Evolutionary conservation across 768 basidiomycete species (phyloP).

Genomic region (Butyriboletus loyo): DNA sequence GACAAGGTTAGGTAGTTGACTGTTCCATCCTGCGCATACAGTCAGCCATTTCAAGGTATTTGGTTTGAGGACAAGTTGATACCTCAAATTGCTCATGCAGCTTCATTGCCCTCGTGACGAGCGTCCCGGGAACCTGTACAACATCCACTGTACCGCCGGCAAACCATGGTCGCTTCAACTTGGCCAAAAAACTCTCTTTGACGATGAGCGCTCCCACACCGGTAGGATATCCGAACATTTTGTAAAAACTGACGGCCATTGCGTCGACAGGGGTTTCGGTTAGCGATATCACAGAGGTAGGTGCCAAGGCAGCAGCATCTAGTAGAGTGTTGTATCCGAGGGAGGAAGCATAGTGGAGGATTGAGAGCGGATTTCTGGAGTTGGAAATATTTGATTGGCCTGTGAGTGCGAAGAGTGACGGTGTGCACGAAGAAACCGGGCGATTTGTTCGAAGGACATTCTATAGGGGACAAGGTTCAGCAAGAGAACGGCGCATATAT

Average conservation of each 20-base stretch:
- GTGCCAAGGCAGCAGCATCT: slow-evolving; percentile 79
- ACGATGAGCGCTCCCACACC: slow-evolving; percentile 79
- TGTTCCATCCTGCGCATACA: slow-evolving; percentile 65
- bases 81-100: slow-evolving; percentile 81
- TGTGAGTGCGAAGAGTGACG: slow-evolving; percentile 71
- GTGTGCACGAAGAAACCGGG: slow-evolving; percentile 36
- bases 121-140: slow-evolving; percentile 75
- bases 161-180: slow-evolving; percentile 76
- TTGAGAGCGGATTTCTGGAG: slow-evolving; percentile 63
- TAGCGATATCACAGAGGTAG: slow-evolving; percentile 67
- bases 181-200: slow-evolving; percentile 61
- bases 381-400: slow-evolving; percentile 84
- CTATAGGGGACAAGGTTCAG: slow-evolving; percentile 34
- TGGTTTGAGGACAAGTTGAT: slow-evolving; percentile 4
- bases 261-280: slow-evolving; percentile 70
- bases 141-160: slow-evolving; percentile 80
- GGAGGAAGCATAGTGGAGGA: slow-evolving; percentile 59
- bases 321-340: slow-evolving; percentile 74
- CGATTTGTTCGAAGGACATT: slow-evolving; percentile 50
- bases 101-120: slow-evolving; percentile 58
- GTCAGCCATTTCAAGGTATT: slow-evolving; percentile 1
- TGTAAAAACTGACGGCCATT: slow-evolving; percentile 82
- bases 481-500: slow-evolving; percentile 17
- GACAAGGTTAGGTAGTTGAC: slow-evolving; percentile 77
- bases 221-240: slow-evolving; percentile 88